Evolutionary conservation across 1,284 basidiomycete genomes (phyloP).

Genomic region (Anthracocystis walkeri): DNA sequence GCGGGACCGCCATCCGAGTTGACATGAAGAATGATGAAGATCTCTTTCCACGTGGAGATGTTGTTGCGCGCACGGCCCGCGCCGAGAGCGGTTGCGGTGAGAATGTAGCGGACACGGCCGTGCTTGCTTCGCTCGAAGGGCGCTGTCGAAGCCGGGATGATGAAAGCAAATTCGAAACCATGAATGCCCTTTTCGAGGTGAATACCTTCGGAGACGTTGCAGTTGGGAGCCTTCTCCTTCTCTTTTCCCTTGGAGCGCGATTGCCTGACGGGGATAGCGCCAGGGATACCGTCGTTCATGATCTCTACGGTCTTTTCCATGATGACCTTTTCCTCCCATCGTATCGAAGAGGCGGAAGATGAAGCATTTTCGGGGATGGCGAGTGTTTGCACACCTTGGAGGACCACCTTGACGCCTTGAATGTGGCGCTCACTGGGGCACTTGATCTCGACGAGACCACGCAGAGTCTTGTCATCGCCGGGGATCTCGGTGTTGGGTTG

Average conservation of each 20-base stretch:
- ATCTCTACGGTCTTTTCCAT: slow-evolving; percentile 65
- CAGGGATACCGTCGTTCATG: slow-evolving; percentile 46
- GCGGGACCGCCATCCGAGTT: slow-evolving; percentile 62
- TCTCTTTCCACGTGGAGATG: slow-evolving; percentile 61
- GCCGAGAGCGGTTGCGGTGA: slow-evolving; percentile 64
- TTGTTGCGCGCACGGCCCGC: slow-evolving; percentile 60
- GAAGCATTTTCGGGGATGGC: slow-evolving; percentile 57
- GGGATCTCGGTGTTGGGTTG: slow-evolving; percentile 53
- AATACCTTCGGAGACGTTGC: slow-evolving; percentile 45
- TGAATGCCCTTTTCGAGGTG: slow-evolving; percentile 64
- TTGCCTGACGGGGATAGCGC: slow-evolving; percentile 30
- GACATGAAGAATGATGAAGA: slow-evolving; percentile 66
- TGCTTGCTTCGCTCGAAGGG: slow-evolving; percentile 66
- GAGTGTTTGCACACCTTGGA: slow-evolving; percentile 62
- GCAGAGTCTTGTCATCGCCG: slow-evolving; percentile 65
- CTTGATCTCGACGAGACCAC: slow-evolving; percentile 67
- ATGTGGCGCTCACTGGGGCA: slow-evolving; percentile 64
- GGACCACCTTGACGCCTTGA: slow-evolving; percentile 54
- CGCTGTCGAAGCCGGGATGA: slow-evolving; percentile 64
- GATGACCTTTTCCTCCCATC: slow-evolving; percentile 65
- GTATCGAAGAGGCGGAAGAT: slow-evolving; percentile 26
- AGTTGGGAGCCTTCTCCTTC: slow-evolving; percentile 41
- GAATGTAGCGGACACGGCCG: slow-evolving; percentile 62
- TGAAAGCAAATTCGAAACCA: slow-evolving; percentile 68
- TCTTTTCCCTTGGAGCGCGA: slow-evolving; percentile 47